Evolutionary conservation across 345 rosid species (phyloP).

Genomic region (Garcia nutans): DNA sequence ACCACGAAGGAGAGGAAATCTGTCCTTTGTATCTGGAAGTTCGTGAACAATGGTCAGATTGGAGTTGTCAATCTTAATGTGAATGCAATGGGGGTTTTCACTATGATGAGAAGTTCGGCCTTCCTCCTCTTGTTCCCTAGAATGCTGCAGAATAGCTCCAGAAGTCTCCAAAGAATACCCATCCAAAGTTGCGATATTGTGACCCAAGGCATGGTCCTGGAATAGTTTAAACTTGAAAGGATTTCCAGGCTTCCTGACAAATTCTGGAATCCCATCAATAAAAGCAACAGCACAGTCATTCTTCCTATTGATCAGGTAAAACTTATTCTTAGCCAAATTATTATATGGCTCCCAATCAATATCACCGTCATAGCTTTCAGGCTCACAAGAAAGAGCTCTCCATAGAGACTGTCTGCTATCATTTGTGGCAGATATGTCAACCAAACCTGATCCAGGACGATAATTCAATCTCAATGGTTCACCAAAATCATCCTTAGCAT

Average conservation of each 20-base stretch:
- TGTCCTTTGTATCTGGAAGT: conserved; percentile 61
- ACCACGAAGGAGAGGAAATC: conserved; percentile 65
- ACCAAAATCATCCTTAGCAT: conserved; percentile 66
- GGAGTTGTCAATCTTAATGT: conserved; percentile 48
- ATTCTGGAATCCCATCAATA: conserved; percentile 71
- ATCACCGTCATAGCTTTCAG: conserved; percentile 53
- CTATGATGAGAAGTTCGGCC: conserved; percentile 39
- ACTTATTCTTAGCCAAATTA: conserved; percentile 53
- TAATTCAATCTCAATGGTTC: conserved; percentile 64
- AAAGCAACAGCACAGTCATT: conserved; percentile 76
- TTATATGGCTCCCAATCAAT: conserved; percentile 62
- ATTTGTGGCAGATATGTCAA: conserved; percentile 58
- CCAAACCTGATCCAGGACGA: conserved; percentile 64
- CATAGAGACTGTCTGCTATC: conserved; percentile 65
- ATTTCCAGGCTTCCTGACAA: conserved; percentile 89
- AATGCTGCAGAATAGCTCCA: conserved; percentile 19
- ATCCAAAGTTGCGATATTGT: conserved; percentile 29
- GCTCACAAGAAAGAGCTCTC: conserved; percentile 49
- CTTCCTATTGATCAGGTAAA: conserved; percentile 83
- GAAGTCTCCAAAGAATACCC: conserved; percentile 31
- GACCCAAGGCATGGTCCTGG: conserved; percentile 34
- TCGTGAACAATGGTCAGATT: conserved; percentile 77
- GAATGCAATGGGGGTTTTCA: conserved; percentile 50
- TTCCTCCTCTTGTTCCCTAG: conserved; percentile 33
- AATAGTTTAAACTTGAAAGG: conserved; percentile 85